These are phyloP conservation scores for Candolleomyces eurysporus DNA, from an alignment of 768 basidiomycete species.

Conservation along the genomic window DNA sequence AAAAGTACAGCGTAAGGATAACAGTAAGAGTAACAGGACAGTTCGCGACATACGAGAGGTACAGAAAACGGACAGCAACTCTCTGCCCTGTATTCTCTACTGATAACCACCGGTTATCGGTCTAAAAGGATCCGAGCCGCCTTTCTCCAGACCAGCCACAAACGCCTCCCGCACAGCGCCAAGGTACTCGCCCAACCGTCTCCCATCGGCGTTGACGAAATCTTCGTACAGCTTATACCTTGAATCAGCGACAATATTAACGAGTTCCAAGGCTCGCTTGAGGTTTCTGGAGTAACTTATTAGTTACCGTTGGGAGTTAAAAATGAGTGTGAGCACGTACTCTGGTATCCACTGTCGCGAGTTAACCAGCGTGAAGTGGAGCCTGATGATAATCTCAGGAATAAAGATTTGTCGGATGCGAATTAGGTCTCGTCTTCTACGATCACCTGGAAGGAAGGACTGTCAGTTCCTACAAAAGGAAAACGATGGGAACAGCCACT, in stretches of 20 bases:
- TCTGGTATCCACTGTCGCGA: constrained; percentile 64
- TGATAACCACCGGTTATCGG: constrained; percentile 22
- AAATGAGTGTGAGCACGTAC: constrained; percentile 39
- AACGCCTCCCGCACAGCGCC: constrained; percentile 69
- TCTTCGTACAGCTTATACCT: constrained; percentile 84
- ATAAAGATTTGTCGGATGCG: constrained; percentile 88
- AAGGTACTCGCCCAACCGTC: constrained; percentile 70
- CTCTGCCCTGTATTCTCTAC: too few species aligned
- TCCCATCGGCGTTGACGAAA: constrained; percentile 64
- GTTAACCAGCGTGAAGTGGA: constrained; percentile 69
- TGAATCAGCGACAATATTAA: constrained; percentile 84
- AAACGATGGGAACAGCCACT: not conserved
- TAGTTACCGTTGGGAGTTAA: too few species aligned
- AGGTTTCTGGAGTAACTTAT: too few species aligned
- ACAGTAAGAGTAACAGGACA: too few species aligned
- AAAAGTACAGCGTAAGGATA: too few species aligned
- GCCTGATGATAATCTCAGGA: constrained; percentile 83
- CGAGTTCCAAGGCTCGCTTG: constrained; percentile 69
- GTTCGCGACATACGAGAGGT: too few species aligned
- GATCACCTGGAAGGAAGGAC: constrained; percentile 40
- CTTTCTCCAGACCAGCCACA: constrained; percentile 67
- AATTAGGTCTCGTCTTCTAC: constrained; percentile 62
- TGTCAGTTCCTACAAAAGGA: not conserved
- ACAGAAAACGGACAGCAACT: too few species aligned
- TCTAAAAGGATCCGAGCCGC: constrained; percentile 76